Base-by-base conservation (phyloP, 305 asterid genomes). In the Striga hermonthica region DNA sequence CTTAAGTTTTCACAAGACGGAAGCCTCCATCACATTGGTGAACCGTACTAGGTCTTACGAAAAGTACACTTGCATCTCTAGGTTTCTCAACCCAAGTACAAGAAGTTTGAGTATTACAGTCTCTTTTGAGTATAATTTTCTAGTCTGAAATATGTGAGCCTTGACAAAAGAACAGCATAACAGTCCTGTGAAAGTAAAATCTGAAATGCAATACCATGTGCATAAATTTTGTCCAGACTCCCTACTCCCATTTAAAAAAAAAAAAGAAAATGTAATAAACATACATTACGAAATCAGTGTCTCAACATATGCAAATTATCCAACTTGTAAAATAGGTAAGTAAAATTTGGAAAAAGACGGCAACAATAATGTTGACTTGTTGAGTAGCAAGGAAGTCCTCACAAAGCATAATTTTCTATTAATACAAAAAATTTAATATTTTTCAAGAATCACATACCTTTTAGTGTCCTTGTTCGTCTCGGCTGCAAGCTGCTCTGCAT, bases 361-460 rank as follows among this genome's bases (percentile, higher is more conserved):
- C 11, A 62, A 35, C 52, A 31, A 64, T 2, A 53, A 53, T 56
- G 22, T 12, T 22, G 28, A 56, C 44, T 6, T 56, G 22, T 12
- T 22, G 28, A 56, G 38, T 6, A 12, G 4, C 49, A 60, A 57
- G 54, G 4, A 55, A 37, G 38, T 37, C 16, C 15, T 9, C 7
- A 14, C 49, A 39, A 49, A 41, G 31, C 52, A 64, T 28, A 16
- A 40, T 16, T 60, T n/a, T 60, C 4, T 3, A 56, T 53, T 22
- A 56, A 67, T 48, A 69, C 14, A 14, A 12, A 11, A 9, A 65
- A 60, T 15, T 12, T 50, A 13, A 61, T n/a, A 52, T 56, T 34
- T 10, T 45, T 45, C 2, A 2, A 9, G 57, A 52, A 68, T 39
- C 57, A 48, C 76, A 62, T 81, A 86, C 98, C 93, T 79, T 9